Conservation (phyloP, 2,329 filamentous ascomycete genomes). For the Botrytis deweyae region DNA sequence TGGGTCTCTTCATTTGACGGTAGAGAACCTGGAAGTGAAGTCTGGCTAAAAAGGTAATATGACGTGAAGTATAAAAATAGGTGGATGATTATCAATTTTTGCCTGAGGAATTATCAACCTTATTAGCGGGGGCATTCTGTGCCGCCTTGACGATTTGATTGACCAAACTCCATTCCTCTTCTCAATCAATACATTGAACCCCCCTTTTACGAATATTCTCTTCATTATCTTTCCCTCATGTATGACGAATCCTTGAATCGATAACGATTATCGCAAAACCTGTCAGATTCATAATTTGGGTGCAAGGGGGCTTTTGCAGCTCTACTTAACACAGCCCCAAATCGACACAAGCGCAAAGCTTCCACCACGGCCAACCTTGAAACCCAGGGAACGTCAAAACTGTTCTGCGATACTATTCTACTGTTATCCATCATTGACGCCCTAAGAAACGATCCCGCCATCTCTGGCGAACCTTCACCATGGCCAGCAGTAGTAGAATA, state of each 20-base stretch:
- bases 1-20: not conserved
- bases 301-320: slow-evolving; percentile 17
- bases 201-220: slow-evolving; percentile 17
- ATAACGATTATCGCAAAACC: slow-evolving; percentile 16
- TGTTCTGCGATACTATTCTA: slow-evolving; percentile 21
- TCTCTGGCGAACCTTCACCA: slow-evolving; percentile 41
- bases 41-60: not conserved
- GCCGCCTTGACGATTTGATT: slow-evolving; percentile 17
- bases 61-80: slow-evolving; percentile 11
- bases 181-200: slow-evolving; percentile 8
- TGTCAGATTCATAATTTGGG: slow-evolving; percentile 9
- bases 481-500: slow-evolving; percentile 49
- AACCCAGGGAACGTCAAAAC: slow-evolving; percentile 16
- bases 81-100: not conserved
- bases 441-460: slow-evolving; percentile 38
- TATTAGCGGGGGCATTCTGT: slow-evolving; percentile 22
- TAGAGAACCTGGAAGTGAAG: not conserved
- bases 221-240: slow-evolving; percentile 20
- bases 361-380: slow-evolving; percentile 24
- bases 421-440: slow-evolving; percentile 35
- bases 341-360: slow-evolving; percentile 21
- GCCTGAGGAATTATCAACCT: not conserved
- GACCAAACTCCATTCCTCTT: slow-evolving; percentile 17
- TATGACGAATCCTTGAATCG: slow-evolving; percentile 10
- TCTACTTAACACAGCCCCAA: slow-evolving; percentile 23